Percentiles rank a stretch among this genome's conserved stretches.
phyloP scores from a whole-genome alignment of 352 stramenopile species.

The Pythium oligandrum region DNA sequence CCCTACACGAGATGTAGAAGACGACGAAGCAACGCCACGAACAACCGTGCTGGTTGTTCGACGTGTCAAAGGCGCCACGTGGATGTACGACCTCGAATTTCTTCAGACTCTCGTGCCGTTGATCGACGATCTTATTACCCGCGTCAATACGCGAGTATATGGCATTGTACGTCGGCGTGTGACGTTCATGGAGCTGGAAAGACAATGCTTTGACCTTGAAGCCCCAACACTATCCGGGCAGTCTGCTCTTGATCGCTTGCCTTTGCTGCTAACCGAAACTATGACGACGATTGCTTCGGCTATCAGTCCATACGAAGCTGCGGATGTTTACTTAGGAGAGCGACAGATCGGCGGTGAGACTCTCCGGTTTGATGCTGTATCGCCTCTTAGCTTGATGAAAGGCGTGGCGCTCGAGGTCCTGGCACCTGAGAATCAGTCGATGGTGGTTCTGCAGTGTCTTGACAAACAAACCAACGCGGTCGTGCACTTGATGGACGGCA shows the following conservation, averaged over 20 bases:
- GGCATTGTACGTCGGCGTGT: slow-evolving; percentile 37
- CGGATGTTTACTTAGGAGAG: slow-evolving; percentile 55
- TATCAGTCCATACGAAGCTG: slow-evolving; percentile 18
- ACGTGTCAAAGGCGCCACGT: slow-evolving; percentile 37
- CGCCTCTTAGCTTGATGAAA: slow-evolving; percentile 42
- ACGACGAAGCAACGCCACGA: slow-evolving; percentile 14
- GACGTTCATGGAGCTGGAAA: slow-evolving; percentile 20
- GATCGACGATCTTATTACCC: slow-evolving; percentile 37
- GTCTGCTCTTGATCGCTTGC: slow-evolving; percentile 15
- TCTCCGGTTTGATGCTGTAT: slow-evolving; percentile 35
- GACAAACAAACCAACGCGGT: slow-evolving; percentile 25
- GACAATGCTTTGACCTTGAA: slow-evolving; percentile 10
- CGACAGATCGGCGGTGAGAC: slow-evolving; percentile 17
- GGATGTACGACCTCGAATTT: slow-evolving; percentile 59
- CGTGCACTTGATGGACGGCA: slow-evolving; percentile 28
- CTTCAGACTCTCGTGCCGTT: slow-evolving; percentile 31
- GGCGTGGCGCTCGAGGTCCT: slow-evolving; percentile 29
- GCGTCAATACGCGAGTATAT: slow-evolving; percentile 42
- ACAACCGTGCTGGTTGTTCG: slow-evolving; percentile 41
- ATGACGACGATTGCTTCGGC: slow-evolving; percentile 27
- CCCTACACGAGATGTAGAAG: slow-evolving; percentile 24
- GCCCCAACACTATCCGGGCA: slow-evolving; percentile 11
- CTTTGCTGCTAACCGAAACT: slow-evolving; percentile 15
- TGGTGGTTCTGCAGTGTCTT: slow-evolving; percentile 45
- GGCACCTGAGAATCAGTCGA: slow-evolving; percentile 18